A percentile compares a stretch with the other conserved stretches of the same genome.
Evolutionary conservation across 306 rosid genomes (phyloP).

Genomic region (Argentina anserina): DNA sequence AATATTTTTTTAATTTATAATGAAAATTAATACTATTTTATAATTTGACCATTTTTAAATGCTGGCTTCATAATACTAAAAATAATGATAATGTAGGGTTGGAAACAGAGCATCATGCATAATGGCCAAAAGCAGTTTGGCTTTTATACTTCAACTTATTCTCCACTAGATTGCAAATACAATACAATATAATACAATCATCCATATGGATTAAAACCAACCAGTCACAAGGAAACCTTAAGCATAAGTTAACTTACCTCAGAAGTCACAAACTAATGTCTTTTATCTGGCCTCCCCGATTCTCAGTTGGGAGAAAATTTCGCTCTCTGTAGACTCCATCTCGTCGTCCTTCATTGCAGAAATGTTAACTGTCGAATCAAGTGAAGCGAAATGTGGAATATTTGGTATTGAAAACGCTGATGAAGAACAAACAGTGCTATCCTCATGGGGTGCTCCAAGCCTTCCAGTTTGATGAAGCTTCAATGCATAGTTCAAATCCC

Average conservation of each 20-base stretch:
- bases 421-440: conserved; percentile 30
- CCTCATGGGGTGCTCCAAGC: conserved; percentile 36
- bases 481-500: conserved; percentile 54
- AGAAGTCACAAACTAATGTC: not conserved
- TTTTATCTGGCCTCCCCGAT: conserved; percentile 19
- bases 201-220: not conserved
- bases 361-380: conserved; percentile 8
- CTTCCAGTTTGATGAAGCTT: conserved; percentile 45
- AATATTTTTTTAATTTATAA: no score
- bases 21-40: no score
- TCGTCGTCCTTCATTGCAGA: conserved; percentile 15
- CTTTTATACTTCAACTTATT: not conserved
- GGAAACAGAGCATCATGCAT: no score
- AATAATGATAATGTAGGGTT: no score
- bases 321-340: not conserved
- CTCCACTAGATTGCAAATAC: not conserved
- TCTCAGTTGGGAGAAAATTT: conserved; percentile 36
- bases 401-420: conserved; percentile 12
- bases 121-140: not conserved
- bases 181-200: not conserved
- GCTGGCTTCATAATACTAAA: no score
- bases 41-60: no score
- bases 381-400: conserved; percentile 21
- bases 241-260: not conserved
- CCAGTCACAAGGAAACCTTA: not conserved